Evolutionary conservation across 2,329 filamentous ascomycete species (phyloP), one percentile per base, ranked within the genome.

Genomic region (Claviceps sp.): DNA sequence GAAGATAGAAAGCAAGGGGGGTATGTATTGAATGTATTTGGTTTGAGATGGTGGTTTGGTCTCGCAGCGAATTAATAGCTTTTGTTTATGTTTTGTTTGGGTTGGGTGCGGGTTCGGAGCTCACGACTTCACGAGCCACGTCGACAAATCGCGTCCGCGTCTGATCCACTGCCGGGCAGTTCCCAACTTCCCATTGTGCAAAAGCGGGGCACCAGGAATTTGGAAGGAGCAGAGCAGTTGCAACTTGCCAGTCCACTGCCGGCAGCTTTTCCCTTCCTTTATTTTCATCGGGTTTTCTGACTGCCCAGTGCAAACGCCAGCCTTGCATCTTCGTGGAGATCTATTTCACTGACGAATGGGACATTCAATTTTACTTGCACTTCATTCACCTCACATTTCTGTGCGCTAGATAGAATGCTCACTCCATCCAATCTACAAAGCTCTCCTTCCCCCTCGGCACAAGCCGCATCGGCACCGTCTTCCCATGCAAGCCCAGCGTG

Each of bases 401-500:
- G 7, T 40, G 22, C 51, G 14, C 52, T 46, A n/a, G 14, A 2
- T 3, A 34, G 6, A 16, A 14, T 5, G 14, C 44, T 38, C 20
- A 48, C 47, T 67, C 59, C 49, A 68, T 54, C 60, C 69, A 68
- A 43, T 66, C 61, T 40, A 78, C 67, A 67, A 90, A 89, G 60
- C 76, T 76, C 72, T 90, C 87, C 56, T 77, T 67, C 0, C 86
- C 86, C 58, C 83, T 79, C 68, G 70, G 79, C 9, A 87, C 82
- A 57, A 91, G 66, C 56, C 85, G 70, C 42, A 91, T 69, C 0
- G 84, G 82, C 37, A 91, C 79, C 5, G 70, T 70, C 22, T 66
- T 70, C n/a, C 70, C 73, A 34, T 81, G 73, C 65, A 91, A 71
- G 68, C 88, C 86, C 58, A 91, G 70, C 54, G 87, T 89, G 54